These are phyloP conservation scores for Pseudogymnoascus pannorum DNA, from an alignment of 2,329 filamentous ascomycete genomes.

Conservation along the genomic window DNA sequence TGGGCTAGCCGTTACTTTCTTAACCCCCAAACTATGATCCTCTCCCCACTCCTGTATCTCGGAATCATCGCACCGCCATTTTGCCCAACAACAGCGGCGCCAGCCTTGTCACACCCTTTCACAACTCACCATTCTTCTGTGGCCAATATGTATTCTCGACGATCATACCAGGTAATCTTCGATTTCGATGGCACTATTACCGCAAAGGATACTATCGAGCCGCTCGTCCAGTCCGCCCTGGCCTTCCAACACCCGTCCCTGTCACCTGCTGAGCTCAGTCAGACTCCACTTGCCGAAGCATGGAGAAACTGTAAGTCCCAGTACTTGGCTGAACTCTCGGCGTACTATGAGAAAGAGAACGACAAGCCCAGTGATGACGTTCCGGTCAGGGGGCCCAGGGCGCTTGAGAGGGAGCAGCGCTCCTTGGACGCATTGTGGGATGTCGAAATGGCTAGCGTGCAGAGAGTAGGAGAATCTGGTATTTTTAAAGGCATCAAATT, in stretches of 20 bases:
- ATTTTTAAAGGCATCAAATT: constrained; percentile 24
- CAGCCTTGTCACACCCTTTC: constrained; percentile 1
- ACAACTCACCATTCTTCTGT: background rate
- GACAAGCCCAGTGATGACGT: background rate
- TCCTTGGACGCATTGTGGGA: constrained; percentile 17
- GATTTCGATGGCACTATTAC: constrained; percentile 29
- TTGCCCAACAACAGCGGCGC: background rate
- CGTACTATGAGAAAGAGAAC: constrained; percentile 15
- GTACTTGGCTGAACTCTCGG: constrained; percentile 20
- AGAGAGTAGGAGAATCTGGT: constrained; percentile 19
- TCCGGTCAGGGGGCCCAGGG: background rate
- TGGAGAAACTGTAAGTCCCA: constrained; percentile 14
- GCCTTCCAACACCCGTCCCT: background rate
- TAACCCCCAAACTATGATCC: background rate
- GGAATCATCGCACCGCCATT: background rate
- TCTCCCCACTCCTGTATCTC: background rate
- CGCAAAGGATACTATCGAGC: constrained; percentile 23
- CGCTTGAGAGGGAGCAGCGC: constrained; percentile 16
- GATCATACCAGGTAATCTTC: background rate
- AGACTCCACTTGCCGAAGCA: constrained; percentile 9
- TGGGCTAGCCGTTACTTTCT: background rate
- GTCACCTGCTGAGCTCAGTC: constrained; percentile 10
- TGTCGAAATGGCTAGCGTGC: constrained; percentile 23
- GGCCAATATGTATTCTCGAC: background rate
- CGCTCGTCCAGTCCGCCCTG: constrained; percentile 16